Base-by-base conservation (phyloP, 73 alveolate species). In the Paramecium bursaria region DNA sequence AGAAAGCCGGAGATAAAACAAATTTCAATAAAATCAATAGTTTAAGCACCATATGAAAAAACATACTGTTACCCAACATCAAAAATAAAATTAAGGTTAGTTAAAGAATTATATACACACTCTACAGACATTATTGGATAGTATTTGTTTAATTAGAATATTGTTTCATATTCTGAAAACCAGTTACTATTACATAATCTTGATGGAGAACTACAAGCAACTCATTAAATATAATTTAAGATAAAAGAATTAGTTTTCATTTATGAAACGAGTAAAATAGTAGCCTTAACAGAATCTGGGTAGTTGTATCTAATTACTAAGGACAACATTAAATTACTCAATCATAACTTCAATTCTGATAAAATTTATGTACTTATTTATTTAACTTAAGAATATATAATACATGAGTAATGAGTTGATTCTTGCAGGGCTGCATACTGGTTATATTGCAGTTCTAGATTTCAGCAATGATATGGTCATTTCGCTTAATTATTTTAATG, bases 51-150 rank as follows among this genome's bases (percentile, higher is more conserved):
- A 19, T 57, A 57, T 57, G 76, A 57, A 57, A 57, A 57, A 2
- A 57, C 76, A 9, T 23, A 30, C 5, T 19, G 33, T 3, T 30
- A 57, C 33, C 27, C 27, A 57, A 30, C 76, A 3, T 4, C 27
- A 57, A n/a, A 48, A 1, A 57, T 57, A 0, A 57, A 57, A 27
- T 15, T 57, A n/a, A 57, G 49, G n/a, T n/a, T n/a, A n/a, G n/a
- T n/a, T n/a, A n/a, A n/a, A n/a, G n/a, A n/a, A n/a, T n/a, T n/a
- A n/a, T n/a, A n/a, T n/a, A n/a, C n/a, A n/a, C n/a, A n/a, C n/a
- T n/a, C n/a, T n/a, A n/a, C n/a, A n/a, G n/a, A n/a, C n/a, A n/a
- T n/a, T n/a, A n/a, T n/a, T n/a, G n/a, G n/a, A n/a, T n/a, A n/a
- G n/a, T n/a, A n/a, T n/a, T n/a, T n/a, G n/a, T n/a, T n/a, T n/a